Conservation (phyloP, 139 green algal genomes). For the Chlorella sp. region DNA sequence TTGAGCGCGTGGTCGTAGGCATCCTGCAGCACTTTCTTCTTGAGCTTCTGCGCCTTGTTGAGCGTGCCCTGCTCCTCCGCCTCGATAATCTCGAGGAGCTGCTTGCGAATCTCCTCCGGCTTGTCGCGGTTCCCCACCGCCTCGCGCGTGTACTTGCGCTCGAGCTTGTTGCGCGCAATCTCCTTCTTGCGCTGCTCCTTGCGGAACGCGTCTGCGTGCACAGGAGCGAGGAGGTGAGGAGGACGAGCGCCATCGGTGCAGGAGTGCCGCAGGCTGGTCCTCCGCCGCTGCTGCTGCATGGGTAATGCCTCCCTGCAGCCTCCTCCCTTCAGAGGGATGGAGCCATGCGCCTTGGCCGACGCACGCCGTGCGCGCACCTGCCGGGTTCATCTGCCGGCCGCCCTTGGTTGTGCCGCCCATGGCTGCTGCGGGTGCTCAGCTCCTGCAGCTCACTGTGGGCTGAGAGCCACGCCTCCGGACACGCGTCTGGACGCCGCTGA, state of each 20-base stretch:
- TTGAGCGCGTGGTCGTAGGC: constrained; percentile 74
- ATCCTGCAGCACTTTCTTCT: constrained; percentile 79
- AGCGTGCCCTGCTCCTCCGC: constrained; percentile 52
- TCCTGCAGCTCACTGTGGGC: too few relatives aligned
- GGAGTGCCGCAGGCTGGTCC: too few relatives aligned
- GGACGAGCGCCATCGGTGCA: too few relatives aligned
- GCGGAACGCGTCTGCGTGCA: constrained; percentile 43
- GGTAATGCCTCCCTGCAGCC: too few relatives aligned
- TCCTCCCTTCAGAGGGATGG: too few relatives aligned
- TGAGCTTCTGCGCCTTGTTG: constrained; percentile 62
- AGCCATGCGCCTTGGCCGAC: too few relatives aligned
- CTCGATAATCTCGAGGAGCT: constrained; percentile 71
- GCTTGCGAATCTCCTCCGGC: constrained; percentile 47
- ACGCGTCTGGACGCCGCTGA: too few relatives aligned
- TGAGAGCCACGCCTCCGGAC: too few relatives aligned
- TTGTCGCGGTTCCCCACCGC: constrained; percentile 44
- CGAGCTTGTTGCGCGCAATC: constrained; percentile 77
- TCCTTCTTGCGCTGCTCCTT: constrained; percentile 77
- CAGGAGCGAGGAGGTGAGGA: background rate
- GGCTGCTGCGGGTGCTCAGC: too few relatives aligned
- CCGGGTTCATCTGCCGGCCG: constrained; percentile 8
- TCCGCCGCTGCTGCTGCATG: too few relatives aligned
- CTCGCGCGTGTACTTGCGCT: constrained; percentile 74
- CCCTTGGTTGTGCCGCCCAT: constrained; percentile 7
- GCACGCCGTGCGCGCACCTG: constrained; percentile 1